Conservation (phyloP, 768 basidiomycete species). For the Lentinula edodes region DNA sequence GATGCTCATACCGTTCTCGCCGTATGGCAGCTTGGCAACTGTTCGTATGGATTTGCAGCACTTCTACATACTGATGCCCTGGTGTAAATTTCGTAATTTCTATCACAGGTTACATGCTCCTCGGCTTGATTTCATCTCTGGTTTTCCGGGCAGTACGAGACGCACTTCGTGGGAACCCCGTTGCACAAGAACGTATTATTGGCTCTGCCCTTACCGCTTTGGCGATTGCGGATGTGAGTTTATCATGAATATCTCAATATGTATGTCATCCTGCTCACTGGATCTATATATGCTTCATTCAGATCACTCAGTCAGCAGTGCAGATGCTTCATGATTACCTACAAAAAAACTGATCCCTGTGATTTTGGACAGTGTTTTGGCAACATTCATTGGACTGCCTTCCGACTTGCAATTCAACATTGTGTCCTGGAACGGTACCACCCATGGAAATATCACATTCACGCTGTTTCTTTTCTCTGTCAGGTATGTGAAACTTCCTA, state of each 20-base stretch:
- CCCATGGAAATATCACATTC: constrained; percentile 72
- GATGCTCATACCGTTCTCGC: constrained; percentile 48
- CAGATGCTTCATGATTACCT: background rate
- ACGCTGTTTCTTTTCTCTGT: constrained; percentile 48
- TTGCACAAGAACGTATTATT: constrained; percentile 63
- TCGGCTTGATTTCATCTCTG: constrained; percentile 59
- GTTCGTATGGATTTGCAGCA: constrained; percentile 24
- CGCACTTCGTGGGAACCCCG: constrained; percentile 47
- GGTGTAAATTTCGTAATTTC: background rate
- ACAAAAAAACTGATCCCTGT: background rate
- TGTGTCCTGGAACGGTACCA: constrained; percentile 61
- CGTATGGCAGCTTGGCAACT: constrained; percentile 57
- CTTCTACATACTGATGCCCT: background rate
- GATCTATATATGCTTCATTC: background rate
- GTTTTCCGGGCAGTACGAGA: constrained; percentile 66
- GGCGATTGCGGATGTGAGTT: constrained; percentile 64
- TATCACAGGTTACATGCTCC: constrained; percentile 50
- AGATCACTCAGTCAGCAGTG: constrained; percentile 58
- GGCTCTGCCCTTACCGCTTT: constrained; percentile 59
- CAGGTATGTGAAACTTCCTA: constrained; percentile 35
- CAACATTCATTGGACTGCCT: constrained; percentile 56
- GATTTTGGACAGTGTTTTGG: constrained; percentile 40
- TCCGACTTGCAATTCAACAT: constrained; percentile 43
- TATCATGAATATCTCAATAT: background rate
- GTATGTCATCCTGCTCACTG: background rate